Base-by-base conservation (phyloP, 2,329 filamentous ascomycete species). In the Calonectria pseudoreteaudii region DNA sequence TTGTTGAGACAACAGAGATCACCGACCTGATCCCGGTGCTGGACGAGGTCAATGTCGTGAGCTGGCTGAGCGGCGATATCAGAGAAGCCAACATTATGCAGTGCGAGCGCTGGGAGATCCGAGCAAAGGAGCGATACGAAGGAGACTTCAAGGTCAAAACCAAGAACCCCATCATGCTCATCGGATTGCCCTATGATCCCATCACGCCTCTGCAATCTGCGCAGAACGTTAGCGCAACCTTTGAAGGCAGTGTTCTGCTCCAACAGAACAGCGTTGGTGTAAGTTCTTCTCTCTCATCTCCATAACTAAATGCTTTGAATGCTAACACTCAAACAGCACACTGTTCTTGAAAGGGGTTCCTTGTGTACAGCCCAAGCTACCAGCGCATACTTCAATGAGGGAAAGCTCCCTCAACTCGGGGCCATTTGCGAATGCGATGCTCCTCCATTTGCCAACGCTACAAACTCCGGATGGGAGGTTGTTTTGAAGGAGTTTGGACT, bases 81-180 rank as follows among this genome's bases (percentile, higher is more conserved):
- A 41, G 56, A 20, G 56, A 62, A 20, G 34, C 31, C 34, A 62
- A 62, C 18, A 62, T 62, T 3, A 41, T 62, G 56, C 56, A 62
- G 34, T 62, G 56, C 36, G 56, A 62, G 56, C 34, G 36, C 18
- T 62, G 56, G 56, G 23, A 62, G 56, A 62, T 62, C 6, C 56
- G 56, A 9, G 56, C 56, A 41, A 62, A 62, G 56, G 56, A 62
- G 56, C n/a, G 56, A 18, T 62, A 62, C 56, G 56, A 62, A 16
- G 56, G 56, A 30, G 56, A 62, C 16, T 62, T 62, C 34, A 36
- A 62, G 23, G 56, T 62, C 34, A 62, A 62, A 23, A 62, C 56
- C 14, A 62, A 62, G 36, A 62, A 62, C 34, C 56, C 56, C 26
- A 62, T 62, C 56, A 62, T 62, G 56, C 56, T 62, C n/a, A 62